phyloP scores from a whole-genome alignment of 495 filamentous ascomycete genomes.

The Podospora tetraspora region DNA sequence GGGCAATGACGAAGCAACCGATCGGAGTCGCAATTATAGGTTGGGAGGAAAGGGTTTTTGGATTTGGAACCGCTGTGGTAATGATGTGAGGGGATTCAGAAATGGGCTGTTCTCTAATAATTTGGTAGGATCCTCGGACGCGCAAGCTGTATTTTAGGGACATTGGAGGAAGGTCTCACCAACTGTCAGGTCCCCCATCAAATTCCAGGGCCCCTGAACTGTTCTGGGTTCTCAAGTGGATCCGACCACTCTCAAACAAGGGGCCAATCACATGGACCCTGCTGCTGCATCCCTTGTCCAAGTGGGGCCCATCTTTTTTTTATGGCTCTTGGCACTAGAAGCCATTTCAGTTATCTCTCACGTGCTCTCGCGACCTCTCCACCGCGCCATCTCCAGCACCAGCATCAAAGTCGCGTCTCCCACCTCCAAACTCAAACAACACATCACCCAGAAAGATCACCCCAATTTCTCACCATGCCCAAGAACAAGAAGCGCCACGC shows the following conservation, averaged over 20 bases:
- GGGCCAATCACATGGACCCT: background rate
- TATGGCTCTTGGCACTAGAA: background rate
- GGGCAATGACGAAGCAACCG: background rate
- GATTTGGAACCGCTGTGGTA: background rate
- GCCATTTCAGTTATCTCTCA: background rate
- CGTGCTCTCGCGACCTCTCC: background rate
- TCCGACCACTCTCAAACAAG: background rate
- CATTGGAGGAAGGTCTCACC: background rate
- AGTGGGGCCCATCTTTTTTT: background rate
- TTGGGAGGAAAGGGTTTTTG: background rate
- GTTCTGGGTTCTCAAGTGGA: background rate
- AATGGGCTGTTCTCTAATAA: background rate
- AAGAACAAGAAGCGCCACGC: slow-evolving; percentile 31
- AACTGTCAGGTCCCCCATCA: background rate
- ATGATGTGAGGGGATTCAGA: background rate
- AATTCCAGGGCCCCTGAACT: background rate
- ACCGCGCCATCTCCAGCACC: background rate
- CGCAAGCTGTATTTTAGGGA: background rate
- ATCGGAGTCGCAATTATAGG: background rate
- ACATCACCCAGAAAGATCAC: background rate
- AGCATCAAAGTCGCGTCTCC: background rate
- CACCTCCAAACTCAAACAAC: background rate
- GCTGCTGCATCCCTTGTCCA: background rate
- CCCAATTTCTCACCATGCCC: slow-evolving; percentile 22
- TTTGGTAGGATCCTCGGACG: background rate